phyloP scores from a whole-genome alignment of 2,329 filamentous ascomycete genomes.

The Curvularia sp. region DNA sequence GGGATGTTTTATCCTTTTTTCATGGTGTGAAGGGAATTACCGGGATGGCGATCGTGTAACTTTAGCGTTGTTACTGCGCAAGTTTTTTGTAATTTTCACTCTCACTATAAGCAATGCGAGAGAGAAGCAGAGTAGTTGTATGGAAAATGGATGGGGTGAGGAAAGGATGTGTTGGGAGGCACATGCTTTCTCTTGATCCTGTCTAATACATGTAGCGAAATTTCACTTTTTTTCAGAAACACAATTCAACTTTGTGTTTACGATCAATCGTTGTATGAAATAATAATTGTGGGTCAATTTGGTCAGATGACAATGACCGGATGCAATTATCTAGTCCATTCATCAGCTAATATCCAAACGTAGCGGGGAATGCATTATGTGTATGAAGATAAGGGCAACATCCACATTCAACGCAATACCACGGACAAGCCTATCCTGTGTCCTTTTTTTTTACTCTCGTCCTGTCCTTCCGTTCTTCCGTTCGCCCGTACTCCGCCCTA shows the following conservation, averaged over 20 bases:
- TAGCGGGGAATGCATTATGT: neutral
- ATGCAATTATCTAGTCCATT: no score
- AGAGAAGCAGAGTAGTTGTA: constrained; percentile 6
- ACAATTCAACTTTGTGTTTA: neutral
- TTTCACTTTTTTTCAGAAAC: constrained; percentile 8
- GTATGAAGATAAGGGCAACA: neutral
- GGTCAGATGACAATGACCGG: no score
- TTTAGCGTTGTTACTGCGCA: constrained; percentile 19
- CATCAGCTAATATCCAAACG: neutral
- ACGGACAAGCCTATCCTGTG: neutral
- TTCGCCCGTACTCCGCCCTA: neutral
- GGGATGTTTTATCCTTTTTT: constrained; percentile 11
- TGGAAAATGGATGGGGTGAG: constrained; percentile 4
- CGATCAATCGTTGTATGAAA: neutral
- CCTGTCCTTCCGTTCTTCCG: no score
- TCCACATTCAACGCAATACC: neutral
- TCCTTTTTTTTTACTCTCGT: neutral
- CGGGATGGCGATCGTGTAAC: constrained; percentile 11
- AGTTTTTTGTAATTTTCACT: constrained; percentile 11
- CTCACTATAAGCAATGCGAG: constrained; percentile 8
- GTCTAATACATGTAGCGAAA: constrained; percentile 1
- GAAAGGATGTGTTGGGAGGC: constrained; percentile 25
- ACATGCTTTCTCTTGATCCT: constrained; percentile 9
- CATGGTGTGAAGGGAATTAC: neutral
- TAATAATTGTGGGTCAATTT: neutral